phyloP scores from a whole-genome alignment of 2,329 filamentous ascomycete genomes.

The Boeremia lycopersici region DNA sequence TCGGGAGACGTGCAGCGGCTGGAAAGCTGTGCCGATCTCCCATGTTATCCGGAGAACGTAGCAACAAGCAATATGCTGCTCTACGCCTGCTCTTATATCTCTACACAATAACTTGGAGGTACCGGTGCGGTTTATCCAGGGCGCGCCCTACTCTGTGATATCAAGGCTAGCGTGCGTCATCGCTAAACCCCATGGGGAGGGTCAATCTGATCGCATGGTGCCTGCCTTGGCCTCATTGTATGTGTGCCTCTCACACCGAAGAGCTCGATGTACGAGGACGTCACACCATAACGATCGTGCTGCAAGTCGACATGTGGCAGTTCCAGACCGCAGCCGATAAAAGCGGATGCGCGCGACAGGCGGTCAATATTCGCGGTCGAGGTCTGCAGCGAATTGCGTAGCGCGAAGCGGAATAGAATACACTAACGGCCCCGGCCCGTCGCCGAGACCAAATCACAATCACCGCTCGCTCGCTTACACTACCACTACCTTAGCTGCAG shows the following conservation, averaged over 20 bases:
- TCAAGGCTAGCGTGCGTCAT: neutral
- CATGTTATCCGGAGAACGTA: constrained; percentile 20
- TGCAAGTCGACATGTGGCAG: constrained; percentile 34
- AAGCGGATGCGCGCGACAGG: constrained; percentile 31
- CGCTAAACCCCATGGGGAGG: constrained; percentile 5
- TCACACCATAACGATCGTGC: constrained; percentile 33
- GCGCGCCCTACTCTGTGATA: neutral
- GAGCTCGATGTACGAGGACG: constrained; percentile 16
- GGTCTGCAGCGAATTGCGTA: constrained; percentile 28
- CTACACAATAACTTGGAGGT: neutral
- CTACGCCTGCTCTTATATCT: neutral
- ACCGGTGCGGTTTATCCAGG: neutral
- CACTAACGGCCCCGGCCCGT: constrained; percentile 39
- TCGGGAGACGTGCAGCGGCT: constrained; percentile 33
- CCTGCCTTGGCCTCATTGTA: constrained; percentile 20
- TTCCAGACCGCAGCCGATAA: constrained; percentile 31
- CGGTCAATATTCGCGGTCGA: constrained; percentile 21
- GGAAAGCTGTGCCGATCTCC: constrained; percentile 27
- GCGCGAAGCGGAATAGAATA: constrained; percentile 34
- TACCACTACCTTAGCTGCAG: constrained; percentile 45
- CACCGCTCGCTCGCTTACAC: constrained; percentile 34
- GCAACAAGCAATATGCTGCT: constrained; percentile 20
- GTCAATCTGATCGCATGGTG: constrained; percentile 15
- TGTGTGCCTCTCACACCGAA: neutral
- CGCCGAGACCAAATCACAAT: constrained; percentile 37